Evolutionary conservation across 2,329 filamentous ascomycete species (phyloP).

Genomic region (Diaporthe velutina): DNA sequence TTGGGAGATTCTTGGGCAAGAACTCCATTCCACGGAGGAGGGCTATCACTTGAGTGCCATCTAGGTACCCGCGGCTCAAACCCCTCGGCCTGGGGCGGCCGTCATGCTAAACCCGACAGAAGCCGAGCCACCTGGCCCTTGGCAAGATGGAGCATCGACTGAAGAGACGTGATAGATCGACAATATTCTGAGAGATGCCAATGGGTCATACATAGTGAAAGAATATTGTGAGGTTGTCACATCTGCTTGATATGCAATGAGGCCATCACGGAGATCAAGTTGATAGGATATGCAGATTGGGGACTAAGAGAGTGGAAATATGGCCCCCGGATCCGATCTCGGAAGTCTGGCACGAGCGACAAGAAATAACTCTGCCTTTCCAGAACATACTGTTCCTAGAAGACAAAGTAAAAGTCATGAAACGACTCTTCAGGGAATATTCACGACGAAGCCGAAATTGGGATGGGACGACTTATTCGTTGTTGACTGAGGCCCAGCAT

Average conservation of each 20-base stretch:
- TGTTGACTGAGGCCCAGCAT: background rate
- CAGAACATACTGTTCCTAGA: background rate
- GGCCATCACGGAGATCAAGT: background rate
- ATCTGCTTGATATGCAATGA: background rate
- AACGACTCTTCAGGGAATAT: background rate
- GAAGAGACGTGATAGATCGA: background rate
- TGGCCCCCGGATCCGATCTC: constrained; percentile 10
- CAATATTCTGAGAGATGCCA: background rate
- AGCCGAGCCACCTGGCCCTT: constrained; percentile 30
- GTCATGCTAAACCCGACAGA: constrained; percentile 38
- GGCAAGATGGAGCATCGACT: background rate
- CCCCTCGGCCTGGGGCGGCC: constrained; percentile 19
- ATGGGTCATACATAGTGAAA: background rate
- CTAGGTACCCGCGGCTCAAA: constrained; percentile 18
- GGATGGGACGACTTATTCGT: background rate
- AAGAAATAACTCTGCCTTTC: background rate
- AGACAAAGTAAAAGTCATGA: too few relatives aligned
- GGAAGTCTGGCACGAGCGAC: background rate
- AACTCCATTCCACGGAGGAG: background rate
- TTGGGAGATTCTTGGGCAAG: background rate
- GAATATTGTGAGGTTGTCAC: background rate
- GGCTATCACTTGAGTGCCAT: background rate
- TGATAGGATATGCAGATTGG: background rate
- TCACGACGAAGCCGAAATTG: background rate
- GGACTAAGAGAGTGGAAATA: background rate